Base-by-base conservation (phyloP, 2,329 filamentous ascomycete genomes). In the Diaporthe australafricana region DNA sequence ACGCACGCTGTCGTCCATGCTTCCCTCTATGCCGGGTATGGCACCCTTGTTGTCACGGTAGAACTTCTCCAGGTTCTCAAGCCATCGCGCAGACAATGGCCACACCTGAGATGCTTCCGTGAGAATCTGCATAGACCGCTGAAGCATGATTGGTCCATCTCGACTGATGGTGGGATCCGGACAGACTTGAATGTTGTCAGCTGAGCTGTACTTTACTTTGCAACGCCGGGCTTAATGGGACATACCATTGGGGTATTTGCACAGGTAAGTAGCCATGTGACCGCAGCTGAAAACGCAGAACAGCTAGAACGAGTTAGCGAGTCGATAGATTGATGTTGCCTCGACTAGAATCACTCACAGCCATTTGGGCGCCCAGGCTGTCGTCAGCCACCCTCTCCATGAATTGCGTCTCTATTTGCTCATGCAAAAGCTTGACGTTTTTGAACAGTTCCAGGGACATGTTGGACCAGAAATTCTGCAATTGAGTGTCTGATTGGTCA, bases 211-310 rank as follows among this genome's bases (percentile, higher is more conserved):
- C 5, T 38, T 11, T 48, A 22, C 56, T 22, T 11, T 25, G 6
- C 3, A 20, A 30, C 32, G 9, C 30, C 32, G 45, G 12, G 47
- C 8, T 47, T 17, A 27, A 20, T 11, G 57, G 20, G 2, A 75
- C 86, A 75, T 78, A 88, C 87, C 79, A 25, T 82, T 79, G 9
- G 86, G 85, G 70, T 87, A 88, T 76, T 86, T 87, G 77, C 83
- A 86, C 2, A 88, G 78, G 68, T 89, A 89, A 4, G 83, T 84
- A 8, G 86, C 84, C 69, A 89, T 83, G 30, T 89, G 79, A 17
- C 86, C 87, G 73, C 87, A 88, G n/a, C 82, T 87, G 66, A 88
- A 89, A 16, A 88, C 86, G 70, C 85, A 87, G 74, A 89, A 89
- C 1, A 86, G 79, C 80, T 84, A 50, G 2, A 45, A 30, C 14